Base-by-base conservation (phyloP, 2,329 filamentous ascomycete species). In the Xylogone sp. region DNA sequence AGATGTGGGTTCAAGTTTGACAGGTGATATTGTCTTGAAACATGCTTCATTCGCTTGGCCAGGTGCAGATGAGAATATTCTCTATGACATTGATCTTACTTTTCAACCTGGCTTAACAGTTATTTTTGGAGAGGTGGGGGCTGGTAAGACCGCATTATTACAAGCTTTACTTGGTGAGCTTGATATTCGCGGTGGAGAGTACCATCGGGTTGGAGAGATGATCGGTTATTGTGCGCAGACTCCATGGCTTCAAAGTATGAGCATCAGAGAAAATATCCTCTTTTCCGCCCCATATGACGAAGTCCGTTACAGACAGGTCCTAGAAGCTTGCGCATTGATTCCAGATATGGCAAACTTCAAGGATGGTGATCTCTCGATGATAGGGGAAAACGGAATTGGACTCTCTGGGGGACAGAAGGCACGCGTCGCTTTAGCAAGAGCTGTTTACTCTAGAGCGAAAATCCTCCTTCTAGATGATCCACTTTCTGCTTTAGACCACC, bases 41-140 rank as follows among this genome's bases (percentile, higher is more conserved):
- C 70, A 81, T 22, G 88, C 88, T 3, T 84, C 83, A 0, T 95
- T 95, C 64, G 81, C 86, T 0, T 96, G 91, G 86, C 90, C 91
- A 0, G 88, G 88, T 0, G 80, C 80, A 1, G 65, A 75, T 2
- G 74, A 76, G 7, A 72, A 78, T 3, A 78, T 86, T 0, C 71
- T 87, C 0, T 68, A 69, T 19, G 66, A 82, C 45, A 67, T 86
- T 16, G 76, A 71, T 31, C 52, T 86, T 2, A 72, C 71, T 0
- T 83, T 86, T 24, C 72, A 78, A 0, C 61, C 62, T 16, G 83
- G 83, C 0, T 59, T 87, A 22, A 84, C 79, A 1, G 76, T 86
- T 10, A 69, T 87, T 2, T 79, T 73, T 56, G 83, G 83, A n/a
- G 79, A 83, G 58, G 82, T 86, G 1, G 83, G 79, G 2, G 70